Conservation (phyloP, 345 rosid species). For the Linum trigynum region DNA sequence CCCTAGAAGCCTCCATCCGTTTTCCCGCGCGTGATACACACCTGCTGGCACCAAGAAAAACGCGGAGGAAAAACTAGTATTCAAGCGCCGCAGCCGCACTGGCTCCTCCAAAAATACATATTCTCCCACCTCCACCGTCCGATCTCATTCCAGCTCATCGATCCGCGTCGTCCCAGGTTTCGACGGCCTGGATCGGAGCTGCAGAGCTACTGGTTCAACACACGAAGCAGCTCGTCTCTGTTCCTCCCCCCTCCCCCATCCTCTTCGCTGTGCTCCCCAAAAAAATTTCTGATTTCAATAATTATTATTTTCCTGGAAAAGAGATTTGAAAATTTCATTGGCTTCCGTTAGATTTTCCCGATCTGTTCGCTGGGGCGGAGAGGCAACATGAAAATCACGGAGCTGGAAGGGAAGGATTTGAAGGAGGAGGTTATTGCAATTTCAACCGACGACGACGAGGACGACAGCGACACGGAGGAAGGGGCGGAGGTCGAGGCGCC, state of each 20-base stretch:
- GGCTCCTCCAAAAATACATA: slow-evolving; percentile 22
- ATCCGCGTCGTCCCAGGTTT: slow-evolving; percentile 33
- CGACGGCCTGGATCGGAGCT: slow-evolving; percentile 52
- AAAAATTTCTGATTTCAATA: neutral
- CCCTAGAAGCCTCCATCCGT: slow-evolving; percentile 22
- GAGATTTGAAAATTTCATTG: neutral
- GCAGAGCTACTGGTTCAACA: slow-evolving; percentile 45
- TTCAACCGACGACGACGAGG: neutral
- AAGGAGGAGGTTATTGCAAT: slow-evolving; percentile 15
- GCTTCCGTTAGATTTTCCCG: neutral
- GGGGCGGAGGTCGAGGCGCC: slow-evolving; percentile 16
- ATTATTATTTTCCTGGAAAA: slow-evolving; percentile 1
- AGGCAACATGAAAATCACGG: slow-evolving; percentile 38
- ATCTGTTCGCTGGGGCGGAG: slow-evolving; percentile 1
- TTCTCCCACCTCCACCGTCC: slow-evolving; percentile 29
- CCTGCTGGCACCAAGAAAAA: slow-evolving; percentile 12
- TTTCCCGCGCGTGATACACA: slow-evolving; percentile 29
- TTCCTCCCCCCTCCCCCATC: slow-evolving; percentile 14
- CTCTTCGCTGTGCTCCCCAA: neutral
- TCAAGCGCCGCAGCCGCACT: slow-evolving; percentile 28
- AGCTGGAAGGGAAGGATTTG: slow-evolving; percentile 29
- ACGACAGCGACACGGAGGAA: slow-evolving; percentile 13
- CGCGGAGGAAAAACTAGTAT: slow-evolving; percentile 1
- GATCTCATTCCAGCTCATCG: slow-evolving; percentile 41
- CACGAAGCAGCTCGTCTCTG: slow-evolving; percentile 33